phyloP scores from a whole-genome alignment of 352 stramenopile species.

The Phytophthora aleatoria region DNA sequence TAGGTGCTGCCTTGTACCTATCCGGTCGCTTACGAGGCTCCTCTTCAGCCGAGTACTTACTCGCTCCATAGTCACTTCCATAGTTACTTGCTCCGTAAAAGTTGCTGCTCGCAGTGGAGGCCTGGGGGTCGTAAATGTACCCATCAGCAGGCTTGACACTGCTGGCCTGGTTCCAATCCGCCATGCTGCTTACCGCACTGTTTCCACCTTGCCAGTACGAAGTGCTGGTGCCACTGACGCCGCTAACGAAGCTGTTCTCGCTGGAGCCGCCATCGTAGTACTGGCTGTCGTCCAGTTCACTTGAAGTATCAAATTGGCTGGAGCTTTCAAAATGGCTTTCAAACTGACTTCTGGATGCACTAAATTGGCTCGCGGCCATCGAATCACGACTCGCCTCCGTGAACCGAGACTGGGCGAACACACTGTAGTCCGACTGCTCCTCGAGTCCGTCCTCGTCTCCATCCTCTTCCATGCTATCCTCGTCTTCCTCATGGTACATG shows the following conservation, averaged over 20 bases:
- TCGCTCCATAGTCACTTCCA: constrained; percentile 25
- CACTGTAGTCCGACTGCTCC: constrained; percentile 58
- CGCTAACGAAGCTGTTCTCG: constrained; percentile 39
- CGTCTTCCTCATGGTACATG: constrained; percentile 28
- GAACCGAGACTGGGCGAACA: constrained; percentile 62
- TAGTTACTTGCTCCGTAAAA: constrained; percentile 43
- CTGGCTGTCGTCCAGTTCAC: constrained; percentile 42
- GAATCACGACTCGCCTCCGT: constrained; percentile 50
- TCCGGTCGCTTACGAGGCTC: constrained; percentile 48
- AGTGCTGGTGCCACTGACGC: constrained; percentile 39
- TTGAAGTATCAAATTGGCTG: constrained; percentile 28
- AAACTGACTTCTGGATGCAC: constrained; percentile 25
- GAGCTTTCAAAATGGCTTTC: constrained; percentile 31
- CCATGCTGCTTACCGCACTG: constrained; percentile 29
- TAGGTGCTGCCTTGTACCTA: constrained; percentile 45
- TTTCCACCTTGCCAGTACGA: constrained; percentile 39
- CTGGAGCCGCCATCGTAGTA: constrained; percentile 33
- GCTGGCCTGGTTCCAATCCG: constrained; percentile 33
- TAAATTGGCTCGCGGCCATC: constrained; percentile 32
- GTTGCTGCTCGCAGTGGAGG: constrained; percentile 34
- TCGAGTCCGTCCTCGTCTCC: constrained; percentile 55
- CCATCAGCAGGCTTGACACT: constrained; percentile 19
- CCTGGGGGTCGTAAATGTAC: constrained; percentile 37
- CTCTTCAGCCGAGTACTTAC: constrained; percentile 33
- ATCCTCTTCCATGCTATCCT: constrained; percentile 45